phyloP scores from a whole-genome alignment of 192 early-diverging fungal genomes.

The Mortierella hygrophila region DNA sequence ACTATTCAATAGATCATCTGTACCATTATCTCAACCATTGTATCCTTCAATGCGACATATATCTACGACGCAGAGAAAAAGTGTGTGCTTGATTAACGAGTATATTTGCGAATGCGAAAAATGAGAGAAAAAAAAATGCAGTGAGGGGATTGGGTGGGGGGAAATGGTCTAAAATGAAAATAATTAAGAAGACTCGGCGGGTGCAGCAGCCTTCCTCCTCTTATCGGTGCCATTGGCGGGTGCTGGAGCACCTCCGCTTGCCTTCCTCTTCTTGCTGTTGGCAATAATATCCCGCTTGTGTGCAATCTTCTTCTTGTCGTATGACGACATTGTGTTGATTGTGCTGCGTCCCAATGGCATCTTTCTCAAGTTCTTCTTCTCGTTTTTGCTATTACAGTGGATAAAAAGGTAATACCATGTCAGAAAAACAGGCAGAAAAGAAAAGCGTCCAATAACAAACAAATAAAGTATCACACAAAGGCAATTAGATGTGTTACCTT shows the following conservation, averaged over 20 bases:
- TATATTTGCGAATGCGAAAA: slow-evolving; percentile 8
- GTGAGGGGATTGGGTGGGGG: not conserved
- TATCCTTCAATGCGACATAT: not conserved
- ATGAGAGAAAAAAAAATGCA: slow-evolving; percentile 3
- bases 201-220: slow-evolving; percentile 14
- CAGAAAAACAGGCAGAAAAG: not conserved
- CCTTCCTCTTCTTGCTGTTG: slow-evolving; percentile 56
- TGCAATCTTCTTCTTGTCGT: slow-evolving; percentile 77
- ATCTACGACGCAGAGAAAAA: too few species aligned
- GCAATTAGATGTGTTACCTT: slow-evolving; percentile 42
- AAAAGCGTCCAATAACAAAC: not conserved
- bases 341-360: slow-evolving; percentile 77
- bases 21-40: not conserved
- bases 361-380: slow-evolving; percentile 79
- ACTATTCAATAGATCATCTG: slow-evolving; percentile 15
- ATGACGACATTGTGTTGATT: slow-evolving; percentile 84
- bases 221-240: slow-evolving; percentile 5
- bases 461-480: too few species aligned
- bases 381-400: slow-evolving; percentile 59
- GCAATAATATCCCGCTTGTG: slow-evolving; percentile 71
- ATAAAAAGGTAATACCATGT: not conserved
- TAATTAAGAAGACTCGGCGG: slow-evolving; percentile 2
- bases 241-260: slow-evolving; percentile 1
- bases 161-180: not conserved
- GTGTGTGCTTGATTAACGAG: not conserved